Evolutionary conservation across 768 basidiomycete genomes (phyloP).

Genomic region (Boletus speciosus): DNA sequence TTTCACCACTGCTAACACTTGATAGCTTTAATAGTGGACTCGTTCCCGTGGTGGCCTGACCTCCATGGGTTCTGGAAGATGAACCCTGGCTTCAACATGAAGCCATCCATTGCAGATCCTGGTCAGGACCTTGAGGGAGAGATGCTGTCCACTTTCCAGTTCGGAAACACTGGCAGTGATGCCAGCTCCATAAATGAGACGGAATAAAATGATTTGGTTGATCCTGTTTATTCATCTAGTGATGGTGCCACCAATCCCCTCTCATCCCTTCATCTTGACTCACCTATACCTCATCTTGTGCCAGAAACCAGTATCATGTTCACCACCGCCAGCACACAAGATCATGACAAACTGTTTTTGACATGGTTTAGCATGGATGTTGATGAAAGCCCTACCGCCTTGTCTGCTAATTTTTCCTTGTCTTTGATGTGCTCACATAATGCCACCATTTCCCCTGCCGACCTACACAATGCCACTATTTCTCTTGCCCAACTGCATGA

Average conservation of each 20-base stretch:
- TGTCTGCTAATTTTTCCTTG: too few relatives aligned
- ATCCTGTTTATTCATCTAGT: background rate
- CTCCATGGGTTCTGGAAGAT: background rate
- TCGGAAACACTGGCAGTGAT: background rate
- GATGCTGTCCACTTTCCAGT: fast-evolving
- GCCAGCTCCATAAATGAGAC: background rate
- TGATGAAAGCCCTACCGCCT: too few relatives aligned
- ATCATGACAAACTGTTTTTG: too few relatives aligned
- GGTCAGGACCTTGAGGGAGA: background rate
- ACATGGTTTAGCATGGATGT: too few relatives aligned
- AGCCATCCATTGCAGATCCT: background rate
- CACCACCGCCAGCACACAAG: too few relatives aligned
- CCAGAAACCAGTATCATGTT: too few relatives aligned
- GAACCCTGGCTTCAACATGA: background rate
- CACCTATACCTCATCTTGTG: too few relatives aligned
- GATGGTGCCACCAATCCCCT: background rate
- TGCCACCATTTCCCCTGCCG: too few relatives aligned
- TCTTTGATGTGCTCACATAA: too few relatives aligned
- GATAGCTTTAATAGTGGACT: background rate
- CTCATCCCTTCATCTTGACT: too few relatives aligned
- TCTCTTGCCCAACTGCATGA: too few relatives aligned
- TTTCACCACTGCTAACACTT: background rate
- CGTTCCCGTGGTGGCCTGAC: background rate
- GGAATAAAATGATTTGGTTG: background rate
- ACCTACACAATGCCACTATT: too few relatives aligned